Conservation (phyloP, 352 stramenopile species). For the Phytophthora tubulina region DNA sequence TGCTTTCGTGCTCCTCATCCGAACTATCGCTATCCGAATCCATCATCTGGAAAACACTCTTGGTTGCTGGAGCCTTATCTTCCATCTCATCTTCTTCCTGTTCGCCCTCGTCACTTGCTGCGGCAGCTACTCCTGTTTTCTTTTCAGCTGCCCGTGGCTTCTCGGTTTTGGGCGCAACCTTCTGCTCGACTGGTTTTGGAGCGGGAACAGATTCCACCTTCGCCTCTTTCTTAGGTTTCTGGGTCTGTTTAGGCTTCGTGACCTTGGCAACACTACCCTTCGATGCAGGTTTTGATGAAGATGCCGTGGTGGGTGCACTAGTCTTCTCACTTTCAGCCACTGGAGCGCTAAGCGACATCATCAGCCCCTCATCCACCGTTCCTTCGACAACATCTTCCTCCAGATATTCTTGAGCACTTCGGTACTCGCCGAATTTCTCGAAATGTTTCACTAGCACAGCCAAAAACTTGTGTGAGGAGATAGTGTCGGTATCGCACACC, state of each 20-base stretch:
- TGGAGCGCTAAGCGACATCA: conserved; percentile 14
- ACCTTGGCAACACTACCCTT: conserved; percentile 15
- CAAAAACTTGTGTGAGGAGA: conserved; percentile 93
- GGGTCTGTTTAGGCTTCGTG: conserved; percentile 16
- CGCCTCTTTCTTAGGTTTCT: conserved; percentile 24
- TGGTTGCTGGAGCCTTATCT: conserved; percentile 25
- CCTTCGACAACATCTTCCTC: conserved; percentile 66
- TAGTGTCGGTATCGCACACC: conserved; percentile 96
- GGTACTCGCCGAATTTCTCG: conserved; percentile 93
- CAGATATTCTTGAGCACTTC: conserved; percentile 86
- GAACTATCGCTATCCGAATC: conserved; percentile 45
- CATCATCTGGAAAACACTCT: conserved; percentile 63
- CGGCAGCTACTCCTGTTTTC: conserved; percentile 6
- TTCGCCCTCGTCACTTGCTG: conserved; percentile 19
- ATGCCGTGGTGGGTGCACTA: neutral
- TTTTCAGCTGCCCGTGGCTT: conserved; percentile 1
- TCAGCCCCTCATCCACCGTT: conserved; percentile 26
- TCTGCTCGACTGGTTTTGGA: conserved; percentile 5
- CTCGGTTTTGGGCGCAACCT: conserved; percentile 5
- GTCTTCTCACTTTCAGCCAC: neutral
- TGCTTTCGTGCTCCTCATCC: conserved; percentile 38
- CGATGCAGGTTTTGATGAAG: conserved; percentile 6
- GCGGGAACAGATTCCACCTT: neutral
- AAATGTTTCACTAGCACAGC: conserved; percentile 92
- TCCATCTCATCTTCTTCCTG: conserved; percentile 34